Percentiles rank a stretch among this genome's conserved stretches.
phyloP scores from a whole-genome alignment of 2,329 filamentous ascomycete species.

The Colletotrichum gigasporum region DNA sequence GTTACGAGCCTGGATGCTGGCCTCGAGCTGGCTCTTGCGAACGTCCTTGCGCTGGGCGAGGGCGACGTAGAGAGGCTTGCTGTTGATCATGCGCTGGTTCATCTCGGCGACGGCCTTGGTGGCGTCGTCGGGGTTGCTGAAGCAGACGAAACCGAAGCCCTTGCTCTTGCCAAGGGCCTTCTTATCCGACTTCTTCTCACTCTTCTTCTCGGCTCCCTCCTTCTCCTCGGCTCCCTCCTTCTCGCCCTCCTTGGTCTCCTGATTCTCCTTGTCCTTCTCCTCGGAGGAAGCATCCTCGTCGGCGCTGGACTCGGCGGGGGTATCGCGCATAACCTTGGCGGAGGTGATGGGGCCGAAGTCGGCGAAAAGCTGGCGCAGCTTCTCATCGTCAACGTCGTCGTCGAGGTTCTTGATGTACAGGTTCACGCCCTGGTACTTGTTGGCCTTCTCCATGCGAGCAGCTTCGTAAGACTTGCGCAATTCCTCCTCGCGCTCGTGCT shows the following conservation, averaged over 20 bases:
- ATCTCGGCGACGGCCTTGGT: constrained; percentile 99
- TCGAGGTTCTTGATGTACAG: constrained; percentile 99
- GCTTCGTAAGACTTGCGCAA: constrained; percentile 99
- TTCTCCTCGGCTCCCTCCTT: constrained; percentile 58
- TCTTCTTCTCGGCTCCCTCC: constrained; percentile 65
- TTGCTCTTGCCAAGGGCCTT: constrained; percentile 93
- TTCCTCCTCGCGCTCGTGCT: constrained; percentile 99
- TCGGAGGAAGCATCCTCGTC: constrained; percentile 64
- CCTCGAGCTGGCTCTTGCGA: constrained; percentile 98
- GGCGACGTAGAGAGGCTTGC: constrained; percentile 97
- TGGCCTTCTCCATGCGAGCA: constrained; percentile 96
- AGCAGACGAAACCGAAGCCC: constrained; percentile 99
- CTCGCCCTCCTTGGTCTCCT: constrained; percentile 50
- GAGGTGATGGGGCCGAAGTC: constrained; percentile 96
- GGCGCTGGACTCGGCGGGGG: constrained; percentile 62
- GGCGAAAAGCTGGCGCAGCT: constrained; percentile 92
- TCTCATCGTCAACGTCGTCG: constrained; percentile 97
- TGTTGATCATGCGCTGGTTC: constrained; percentile 99
- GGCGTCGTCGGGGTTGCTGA: constrained; percentile 98
- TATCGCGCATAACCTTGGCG: constrained; percentile 98
- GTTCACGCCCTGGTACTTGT: constrained; percentile 99
- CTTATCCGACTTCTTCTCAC: constrained; percentile 68
- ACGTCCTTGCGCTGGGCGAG: constrained; percentile 99
- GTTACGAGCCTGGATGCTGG: constrained; percentile 98
- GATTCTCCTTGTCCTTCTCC: constrained; percentile 58